phyloP scores from a whole-genome alignment of 1,284 basidiomycete species.

The Caloboletus inedulis region DNA sequence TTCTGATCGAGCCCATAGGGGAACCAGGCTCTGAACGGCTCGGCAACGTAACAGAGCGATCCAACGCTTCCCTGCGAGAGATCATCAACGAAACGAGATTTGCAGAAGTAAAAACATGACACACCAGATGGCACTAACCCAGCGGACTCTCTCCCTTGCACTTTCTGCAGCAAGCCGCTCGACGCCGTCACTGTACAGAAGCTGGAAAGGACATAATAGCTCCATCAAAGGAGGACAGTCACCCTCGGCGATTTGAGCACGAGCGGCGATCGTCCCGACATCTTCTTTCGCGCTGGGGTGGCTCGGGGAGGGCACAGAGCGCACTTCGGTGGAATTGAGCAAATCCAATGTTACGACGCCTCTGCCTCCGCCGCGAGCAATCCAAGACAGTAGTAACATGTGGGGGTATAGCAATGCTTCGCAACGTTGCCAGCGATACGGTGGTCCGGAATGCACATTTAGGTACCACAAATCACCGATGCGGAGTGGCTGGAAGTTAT shows the following conservation, averaged over 20 bases:
- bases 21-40: slow-evolving; percentile 56
- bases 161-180: slow-evolving; percentile 83
- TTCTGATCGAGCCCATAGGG: slow-evolving; percentile 68
- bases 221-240: slow-evolving; percentile 54
- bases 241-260: slow-evolving; percentile 50
- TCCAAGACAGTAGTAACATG: slow-evolving; percentile 79
- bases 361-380: slow-evolving; percentile 71
- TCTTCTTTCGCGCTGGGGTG: slow-evolving; percentile 78
- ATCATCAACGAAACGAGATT: slow-evolving; percentile 7
- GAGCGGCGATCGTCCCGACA: slow-evolving; percentile 78
- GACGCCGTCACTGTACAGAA: slow-evolving; percentile 83
- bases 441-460: slow-evolving; percentile 77
- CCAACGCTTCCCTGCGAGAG: slow-evolving; percentile 60
- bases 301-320: slow-evolving; percentile 72
- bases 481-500: slow-evolving; percentile 61
- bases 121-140: slow-evolving; percentile 85
- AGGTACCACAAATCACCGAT: slow-evolving; percentile 86
- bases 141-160: slow-evolving; percentile 76
- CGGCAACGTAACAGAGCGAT: slow-evolving; percentile 48
- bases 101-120: slow-evolving; percentile 28
- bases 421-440: slow-evolving; percentile 81
- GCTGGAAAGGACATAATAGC: slow-evolving; percentile 80
- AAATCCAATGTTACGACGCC: slow-evolving; percentile 82
- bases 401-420: slow-evolving; percentile 80
- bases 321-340: slow-evolving; percentile 78